Evolutionary conservation across 2,329 filamentous ascomycete species (phyloP), one percentile per base, ranked within the genome.

Genomic region (Cercospora nicotianae): DNA sequence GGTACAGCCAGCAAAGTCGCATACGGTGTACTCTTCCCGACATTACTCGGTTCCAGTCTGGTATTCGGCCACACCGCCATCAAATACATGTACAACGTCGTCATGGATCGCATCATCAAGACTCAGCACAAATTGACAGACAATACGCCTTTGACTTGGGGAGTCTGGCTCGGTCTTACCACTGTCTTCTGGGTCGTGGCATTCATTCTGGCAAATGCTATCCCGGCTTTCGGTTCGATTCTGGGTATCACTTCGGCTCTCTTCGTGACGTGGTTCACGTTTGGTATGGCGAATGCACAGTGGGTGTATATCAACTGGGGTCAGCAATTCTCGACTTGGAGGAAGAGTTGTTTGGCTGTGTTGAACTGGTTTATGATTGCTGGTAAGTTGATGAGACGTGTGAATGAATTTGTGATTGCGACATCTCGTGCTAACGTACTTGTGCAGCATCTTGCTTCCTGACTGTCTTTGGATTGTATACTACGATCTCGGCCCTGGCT

Each of bases 231-330:
- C 77, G 84, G 83, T 67, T 85, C 86, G 65, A 74, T 87, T 10
- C 81, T 86, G 30, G 84, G 83, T 2, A 83, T 86, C 55, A 79
- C 82, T 20, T 82, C 84, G 0, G 80, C 80, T 5, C 75, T 86
- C 8, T 87, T 87, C 68, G 84, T 84, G 1, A 80, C 81, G 1
- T 87, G 84, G 84, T 86, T 84, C 67, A 86, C 83, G 2, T 86
- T 84, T 69, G 84, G 84, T 1, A 74, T 76, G 66, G 60, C 60
- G 9, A 62, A 62, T 26, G 60, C 60, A n/a, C 60, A 62, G 42
- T 62, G 60, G 60, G 39, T 62, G 13, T 62, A 48, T 51, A 62
- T 62, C 36, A 62, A 62, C 6, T 62, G 60, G 60, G 60, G 60
- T 7, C 60, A 48, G 60, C 60, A 62, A 16, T 62, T 62, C 39